A percentile compares a stretch with the other conserved stretches of the same genome.
These are phyloP conservation scores for Ascochyta clinopodiicola DNA, from an alignment of 2,329 filamentous ascomycete species.

Conservation along the genomic window DNA sequence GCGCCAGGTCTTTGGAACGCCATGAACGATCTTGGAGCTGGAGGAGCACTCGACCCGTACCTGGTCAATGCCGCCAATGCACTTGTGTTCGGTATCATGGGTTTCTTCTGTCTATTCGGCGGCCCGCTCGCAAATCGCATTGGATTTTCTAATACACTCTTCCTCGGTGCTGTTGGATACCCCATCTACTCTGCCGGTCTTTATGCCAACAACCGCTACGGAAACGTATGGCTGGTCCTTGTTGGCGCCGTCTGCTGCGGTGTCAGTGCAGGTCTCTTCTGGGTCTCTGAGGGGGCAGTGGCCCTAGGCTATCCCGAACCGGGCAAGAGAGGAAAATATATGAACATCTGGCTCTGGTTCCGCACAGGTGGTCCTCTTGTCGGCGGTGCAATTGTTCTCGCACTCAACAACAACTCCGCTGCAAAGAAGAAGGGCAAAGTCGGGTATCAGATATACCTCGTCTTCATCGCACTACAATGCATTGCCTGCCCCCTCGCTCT, in stretches of 20 bases:
- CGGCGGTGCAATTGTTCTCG: constrained; percentile 56
- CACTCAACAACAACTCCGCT: constrained; percentile 48
- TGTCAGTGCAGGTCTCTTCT: constrained; percentile 58
- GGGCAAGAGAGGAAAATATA: constrained; percentile 55
- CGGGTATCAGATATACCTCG: constrained; percentile 50
- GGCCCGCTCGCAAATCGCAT: constrained; percentile 59
- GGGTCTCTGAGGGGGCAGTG: constrained; percentile 59
- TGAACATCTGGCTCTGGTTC: constrained; percentile 59
- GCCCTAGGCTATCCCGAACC: constrained; percentile 59
- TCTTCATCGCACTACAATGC: constrained; percentile 53
- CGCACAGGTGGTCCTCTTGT: constrained; percentile 58
- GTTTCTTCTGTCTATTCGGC: constrained; percentile 57
- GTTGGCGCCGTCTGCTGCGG: constrained; percentile 58
- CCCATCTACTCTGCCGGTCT: constrained; percentile 53
- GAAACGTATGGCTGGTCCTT: constrained; percentile 60
- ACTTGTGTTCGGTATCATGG: constrained; percentile 57
- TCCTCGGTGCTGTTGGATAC: constrained; percentile 57
- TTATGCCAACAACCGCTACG: constrained; percentile 59
- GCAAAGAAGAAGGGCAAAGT: constrained; percentile 44
- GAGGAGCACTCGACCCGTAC: constrained; percentile 59
- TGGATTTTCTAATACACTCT: constrained; percentile 55
- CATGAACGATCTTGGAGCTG: constrained; percentile 61
- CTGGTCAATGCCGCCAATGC: constrained; percentile 62
- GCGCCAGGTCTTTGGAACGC: constrained; percentile 63
- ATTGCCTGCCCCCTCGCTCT: constrained; percentile 49